Percentiles rank a stretch among this genome's conserved stretches.
Evolutionary conservation across 2,329 filamentous ascomycete genomes (phyloP).

Genomic region (Tolypocladium tropicale): DNA sequence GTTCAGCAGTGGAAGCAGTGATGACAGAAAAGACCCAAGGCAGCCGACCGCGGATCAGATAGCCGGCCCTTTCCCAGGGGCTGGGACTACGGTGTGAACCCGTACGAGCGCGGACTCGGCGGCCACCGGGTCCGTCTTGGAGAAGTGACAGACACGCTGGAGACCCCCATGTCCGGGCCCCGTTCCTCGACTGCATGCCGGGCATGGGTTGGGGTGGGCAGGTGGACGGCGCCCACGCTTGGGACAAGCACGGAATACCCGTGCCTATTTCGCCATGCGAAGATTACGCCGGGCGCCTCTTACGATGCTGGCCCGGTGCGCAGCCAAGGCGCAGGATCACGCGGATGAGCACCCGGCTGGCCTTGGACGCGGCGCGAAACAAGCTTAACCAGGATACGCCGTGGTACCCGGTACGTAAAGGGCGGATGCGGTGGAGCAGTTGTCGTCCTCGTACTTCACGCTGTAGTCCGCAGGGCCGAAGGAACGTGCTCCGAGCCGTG

Average conservation of each 20-base stretch:
- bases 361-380: neutral
- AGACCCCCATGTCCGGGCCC: neutral
- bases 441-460: neutral
- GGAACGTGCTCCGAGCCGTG: neutral
- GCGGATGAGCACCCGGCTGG: neutral
- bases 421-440: neutral
- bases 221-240: neutral
- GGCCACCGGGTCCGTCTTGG: neutral
- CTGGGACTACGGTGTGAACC: neutral
- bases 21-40: neutral
- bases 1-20: neutral
- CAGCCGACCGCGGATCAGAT: neutral
- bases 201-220: neutral
- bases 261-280: neutral
- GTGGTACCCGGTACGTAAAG: neutral
- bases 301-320: neutral
- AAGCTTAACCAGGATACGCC: neutral
- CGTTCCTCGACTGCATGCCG: neutral
- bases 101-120: neutral
- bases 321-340: neutral
- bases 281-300: neutral
- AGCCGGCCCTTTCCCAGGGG: neutral
- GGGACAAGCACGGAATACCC: no score
- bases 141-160: neutral
- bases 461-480: no score